These are phyloP conservation scores for Aspergillus glaucus DNA, from an alignment of 2,329 filamentous ascomycete genomes.

Conservation along the genomic window DNA sequence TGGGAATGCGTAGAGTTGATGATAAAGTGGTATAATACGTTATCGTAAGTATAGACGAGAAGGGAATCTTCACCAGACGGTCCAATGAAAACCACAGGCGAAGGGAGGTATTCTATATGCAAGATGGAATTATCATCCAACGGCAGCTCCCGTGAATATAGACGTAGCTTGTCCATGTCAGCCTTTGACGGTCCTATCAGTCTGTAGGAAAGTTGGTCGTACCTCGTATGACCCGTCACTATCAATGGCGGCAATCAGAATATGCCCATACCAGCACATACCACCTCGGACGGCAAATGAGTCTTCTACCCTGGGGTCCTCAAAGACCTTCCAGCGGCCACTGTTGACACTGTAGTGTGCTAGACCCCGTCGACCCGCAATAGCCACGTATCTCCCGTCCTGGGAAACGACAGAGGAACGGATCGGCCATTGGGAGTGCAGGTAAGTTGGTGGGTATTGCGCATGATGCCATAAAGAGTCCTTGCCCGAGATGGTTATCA, in stretches of 20 bases:
- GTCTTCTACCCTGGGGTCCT: constrained; percentile 72
- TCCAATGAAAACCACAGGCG: constrained; percentile 83
- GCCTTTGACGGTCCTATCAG: background rate
- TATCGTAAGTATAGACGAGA: constrained; percentile 94
- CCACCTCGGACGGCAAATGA: constrained; percentile 89
- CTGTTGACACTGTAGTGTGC: constrained; percentile 95
- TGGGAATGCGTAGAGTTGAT: constrained; percentile 66
- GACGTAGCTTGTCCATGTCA: constrained; percentile 54
- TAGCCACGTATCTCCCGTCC: constrained; percentile 88
- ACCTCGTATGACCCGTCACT: constrained; percentile 71
- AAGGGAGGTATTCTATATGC: constrained; percentile 69
- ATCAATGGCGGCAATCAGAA: constrained; percentile 90
- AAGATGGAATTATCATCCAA: constrained; percentile 68
- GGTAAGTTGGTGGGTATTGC: constrained; percentile 75
- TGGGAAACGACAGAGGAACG: constrained; percentile 78
- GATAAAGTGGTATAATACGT: constrained; percentile 89
- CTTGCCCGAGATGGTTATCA: constrained; percentile 87
- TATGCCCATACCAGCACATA: constrained; percentile 98
- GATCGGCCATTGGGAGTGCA: constrained; percentile 91
- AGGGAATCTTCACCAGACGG: constrained; percentile 89
- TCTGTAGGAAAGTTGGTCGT: constrained; percentile 9
- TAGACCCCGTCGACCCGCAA: constrained; percentile 87
- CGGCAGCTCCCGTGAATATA: constrained; percentile 81
- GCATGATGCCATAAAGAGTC: constrained; percentile 92
- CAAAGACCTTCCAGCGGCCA: constrained; percentile 91